Evolutionary conservation across 1,284 basidiomycete species (phyloP), one percentile per base, ranked within the genome.

Genomic region (Inonotus hispidus): DNA sequence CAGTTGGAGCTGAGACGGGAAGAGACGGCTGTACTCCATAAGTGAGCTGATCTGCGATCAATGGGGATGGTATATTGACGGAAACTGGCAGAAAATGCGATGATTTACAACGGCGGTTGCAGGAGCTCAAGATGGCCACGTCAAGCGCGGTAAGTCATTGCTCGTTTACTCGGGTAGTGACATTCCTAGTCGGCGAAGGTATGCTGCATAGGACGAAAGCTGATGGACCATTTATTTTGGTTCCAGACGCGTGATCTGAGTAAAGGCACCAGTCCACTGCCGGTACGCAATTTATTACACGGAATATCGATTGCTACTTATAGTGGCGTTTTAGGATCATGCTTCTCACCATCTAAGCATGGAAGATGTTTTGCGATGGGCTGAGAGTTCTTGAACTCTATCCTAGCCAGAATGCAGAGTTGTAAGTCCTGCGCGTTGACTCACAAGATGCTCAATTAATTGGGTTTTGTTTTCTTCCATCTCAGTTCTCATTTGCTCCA

Each of bases 1-100:
- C 88, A 91, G 66, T 72, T 92, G 5, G 83, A 89, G 58, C 71
- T 89, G 35, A 79, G 89, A 53, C 76, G 76, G 60, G 83, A 86
- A 68, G 88, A 91, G 72, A 88, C 89, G 0, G 77, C 70, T 61
- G 69, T 74, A 11, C 75, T 91, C 47, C 87, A 91, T 67, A 71
- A 75, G 88, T 89, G 71, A 60, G 83, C 72, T 38, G 57, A 23
- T 29, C 16, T 8, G 37, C 45, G 4, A 38, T 21, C 19, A 23
- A 1, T 11, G 3, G 6, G 19, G 27, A 64, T 41, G 27, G 7
- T 8, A 41, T 23, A 19, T 38, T 49, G n/a, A 53, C 37, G 37
- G 8, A n/a, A 14, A 1, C 11, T 56, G 59, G 6, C 62, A 90
- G 87, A 35, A 87, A 85, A 78, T 90, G 88, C 64, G 82, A 88